Evolutionary conservation across 345 rosid genomes (phyloP).

Genomic region (Syzygium aromaticum): DNA sequence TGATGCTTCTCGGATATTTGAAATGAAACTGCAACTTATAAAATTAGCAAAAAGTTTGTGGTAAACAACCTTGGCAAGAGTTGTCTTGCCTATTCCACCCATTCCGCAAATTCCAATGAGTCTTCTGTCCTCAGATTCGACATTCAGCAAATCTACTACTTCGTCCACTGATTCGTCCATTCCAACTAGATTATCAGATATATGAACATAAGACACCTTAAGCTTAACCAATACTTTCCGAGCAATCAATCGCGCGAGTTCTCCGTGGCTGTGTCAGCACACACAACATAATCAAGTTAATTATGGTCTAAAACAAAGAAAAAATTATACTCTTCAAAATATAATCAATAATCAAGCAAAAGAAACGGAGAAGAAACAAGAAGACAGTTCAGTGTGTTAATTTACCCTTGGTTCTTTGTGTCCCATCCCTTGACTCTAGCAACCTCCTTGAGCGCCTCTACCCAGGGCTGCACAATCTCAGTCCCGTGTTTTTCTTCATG

Average conservation of each 20-base stretch:
- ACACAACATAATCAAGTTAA: too few relatives aligned
- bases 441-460: too few relatives aligned
- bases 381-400: too few relatives aligned
- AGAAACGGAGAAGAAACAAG: too few relatives aligned
- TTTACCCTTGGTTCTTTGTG: too few relatives aligned
- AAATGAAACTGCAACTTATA: not conserved
- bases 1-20: not conserved
- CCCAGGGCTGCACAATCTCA: too few relatives aligned
- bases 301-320: too few relatives aligned
- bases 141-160: not conserved
- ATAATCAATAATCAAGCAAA: not conserved
- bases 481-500: too few relatives aligned
- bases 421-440: too few relatives aligned
- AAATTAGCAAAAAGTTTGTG: not conserved
- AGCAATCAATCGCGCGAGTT: not conserved
- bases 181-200: too few relatives aligned
- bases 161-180: fast-evolving
- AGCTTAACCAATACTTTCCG: not conserved
- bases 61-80: not conserved
- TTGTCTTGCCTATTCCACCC: not conserved
- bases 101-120: not conserved
- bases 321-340: too few relatives aligned
- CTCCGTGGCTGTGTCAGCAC: not conserved
- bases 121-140: not conserved
- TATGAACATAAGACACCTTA: not conserved